Evolutionary conservation across 2,329 filamentous ascomycete species (phyloP).

Genomic region (Aspergillus pseudotamarii): DNA sequence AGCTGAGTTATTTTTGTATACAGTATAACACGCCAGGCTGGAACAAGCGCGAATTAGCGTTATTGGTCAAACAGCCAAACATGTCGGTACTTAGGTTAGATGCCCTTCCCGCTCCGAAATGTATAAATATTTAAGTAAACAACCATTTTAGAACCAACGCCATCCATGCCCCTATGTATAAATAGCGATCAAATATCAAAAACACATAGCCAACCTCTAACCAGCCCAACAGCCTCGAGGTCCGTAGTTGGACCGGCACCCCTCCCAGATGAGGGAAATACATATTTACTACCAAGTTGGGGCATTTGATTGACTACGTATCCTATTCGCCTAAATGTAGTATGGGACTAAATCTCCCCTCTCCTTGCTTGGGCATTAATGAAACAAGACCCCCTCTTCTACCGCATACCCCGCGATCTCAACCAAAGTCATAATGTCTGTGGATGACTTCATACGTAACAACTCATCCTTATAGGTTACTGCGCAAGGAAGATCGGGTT

Average conservation of each 20-base stretch:
- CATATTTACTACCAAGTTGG: background rate
- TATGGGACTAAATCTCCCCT: background rate
- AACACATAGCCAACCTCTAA: background rate
- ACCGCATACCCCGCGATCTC: background rate
- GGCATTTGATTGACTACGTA: background rate
- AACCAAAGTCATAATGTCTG: background rate
- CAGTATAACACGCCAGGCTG: background rate
- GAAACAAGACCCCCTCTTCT: background rate
- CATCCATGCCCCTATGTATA: background rate
- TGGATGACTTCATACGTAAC: background rate
- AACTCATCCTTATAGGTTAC: background rate
- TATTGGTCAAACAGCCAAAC: background rate
- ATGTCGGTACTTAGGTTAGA: background rate
- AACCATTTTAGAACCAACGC: background rate
- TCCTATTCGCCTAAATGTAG: background rate
- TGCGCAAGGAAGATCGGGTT: slow-evolving; percentile 12
- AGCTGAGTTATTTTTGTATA: background rate
- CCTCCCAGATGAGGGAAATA: background rate
- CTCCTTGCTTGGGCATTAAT: background rate
- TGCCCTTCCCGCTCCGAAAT: background rate
- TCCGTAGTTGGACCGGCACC: background rate
- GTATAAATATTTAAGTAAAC: background rate
- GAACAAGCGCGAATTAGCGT: background rate
- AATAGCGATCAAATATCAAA: background rate
- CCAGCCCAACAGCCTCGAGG: background rate